Conservation (phyloP, 2,329 filamentous ascomycete species). For the Colletotrichum tofieldiae region DNA sequence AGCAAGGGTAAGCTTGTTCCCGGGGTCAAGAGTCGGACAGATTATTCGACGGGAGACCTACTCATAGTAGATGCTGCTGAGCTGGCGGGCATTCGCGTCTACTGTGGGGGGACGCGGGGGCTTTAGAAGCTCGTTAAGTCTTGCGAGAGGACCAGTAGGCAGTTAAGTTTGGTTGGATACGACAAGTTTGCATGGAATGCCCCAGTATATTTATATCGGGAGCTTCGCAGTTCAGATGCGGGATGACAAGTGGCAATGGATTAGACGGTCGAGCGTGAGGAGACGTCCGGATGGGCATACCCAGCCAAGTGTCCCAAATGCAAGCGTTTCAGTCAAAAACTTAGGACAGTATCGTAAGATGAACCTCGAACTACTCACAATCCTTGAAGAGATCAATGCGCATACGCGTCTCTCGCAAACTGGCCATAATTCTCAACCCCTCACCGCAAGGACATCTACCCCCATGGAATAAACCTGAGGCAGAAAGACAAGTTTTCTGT, state of each 20-base stretch:
- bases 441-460: slow-evolving; percentile 13
- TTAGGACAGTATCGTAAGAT: slow-evolving; percentile 26
- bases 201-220: no score
- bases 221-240: no score
- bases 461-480: background rate
- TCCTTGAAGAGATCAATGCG: slow-evolving; percentile 15
- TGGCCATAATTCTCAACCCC: slow-evolving; percentile 13
- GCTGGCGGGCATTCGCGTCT: no score
- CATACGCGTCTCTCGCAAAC: slow-evolving; percentile 8
- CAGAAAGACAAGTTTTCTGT: background rate
- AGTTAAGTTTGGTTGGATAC: background rate
- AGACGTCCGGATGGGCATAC: background rate
- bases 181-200: no score
- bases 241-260: background rate
- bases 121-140: no score
- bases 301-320: background rate
- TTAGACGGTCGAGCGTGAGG: background rate
- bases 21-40: background rate
- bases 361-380: background rate
- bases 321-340: slow-evolving; percentile 27
- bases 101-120: no score
- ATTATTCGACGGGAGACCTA: background rate
- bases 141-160: no score
- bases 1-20: background rate
- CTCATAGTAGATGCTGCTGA: no score